Evolutionary conservation across 305 asterid genomes (phyloP).

Genomic region (Fraxinus velutina): DNA sequence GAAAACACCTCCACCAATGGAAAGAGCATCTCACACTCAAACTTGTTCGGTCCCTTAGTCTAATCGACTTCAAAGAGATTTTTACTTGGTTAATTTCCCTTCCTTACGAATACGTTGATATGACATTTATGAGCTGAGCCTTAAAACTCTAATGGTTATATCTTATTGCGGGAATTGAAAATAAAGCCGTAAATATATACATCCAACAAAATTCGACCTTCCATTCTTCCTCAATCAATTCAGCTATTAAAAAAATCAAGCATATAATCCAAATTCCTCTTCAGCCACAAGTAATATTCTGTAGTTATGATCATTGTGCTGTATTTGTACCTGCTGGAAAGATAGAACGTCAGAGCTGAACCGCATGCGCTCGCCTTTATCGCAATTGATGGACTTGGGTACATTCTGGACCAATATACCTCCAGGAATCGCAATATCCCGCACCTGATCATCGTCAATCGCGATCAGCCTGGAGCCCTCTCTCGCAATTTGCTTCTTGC

Average conservation of each 20-base stretch:
- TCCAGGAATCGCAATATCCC: slow-evolving; percentile 69
- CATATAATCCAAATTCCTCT: not conserved
- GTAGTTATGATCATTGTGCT: not conserved
- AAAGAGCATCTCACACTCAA: not conserved
- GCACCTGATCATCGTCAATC: slow-evolving; percentile 56
- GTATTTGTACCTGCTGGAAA: slow-evolving; percentile 61
- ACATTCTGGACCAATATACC: slow-evolving; percentile 71
- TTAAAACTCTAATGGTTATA: not conserved
- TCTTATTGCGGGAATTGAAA: not conserved
- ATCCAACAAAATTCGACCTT: not conserved
- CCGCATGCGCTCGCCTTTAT: slow-evolving; percentile 76
- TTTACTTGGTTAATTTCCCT: not conserved
- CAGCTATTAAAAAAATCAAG: not conserved
- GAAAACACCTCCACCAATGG: not conserved
- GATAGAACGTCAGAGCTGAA: slow-evolving; percentile 63
- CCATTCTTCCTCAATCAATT: not conserved
- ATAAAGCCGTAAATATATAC: not conserved
- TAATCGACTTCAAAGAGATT: not conserved
- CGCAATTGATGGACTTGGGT: slow-evolving; percentile 63
- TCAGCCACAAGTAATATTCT: not conserved
- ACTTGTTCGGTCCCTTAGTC: not conserved
- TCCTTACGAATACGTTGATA: not conserved
- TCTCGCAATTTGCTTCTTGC: slow-evolving; percentile 36
- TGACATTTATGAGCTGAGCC: not conserved
- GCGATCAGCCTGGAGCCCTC: slow-evolving; percentile 44